Evolutionary conservation across 1,139 yeast species (phyloP).

Genomic region (Eremothecium coryli): DNA sequence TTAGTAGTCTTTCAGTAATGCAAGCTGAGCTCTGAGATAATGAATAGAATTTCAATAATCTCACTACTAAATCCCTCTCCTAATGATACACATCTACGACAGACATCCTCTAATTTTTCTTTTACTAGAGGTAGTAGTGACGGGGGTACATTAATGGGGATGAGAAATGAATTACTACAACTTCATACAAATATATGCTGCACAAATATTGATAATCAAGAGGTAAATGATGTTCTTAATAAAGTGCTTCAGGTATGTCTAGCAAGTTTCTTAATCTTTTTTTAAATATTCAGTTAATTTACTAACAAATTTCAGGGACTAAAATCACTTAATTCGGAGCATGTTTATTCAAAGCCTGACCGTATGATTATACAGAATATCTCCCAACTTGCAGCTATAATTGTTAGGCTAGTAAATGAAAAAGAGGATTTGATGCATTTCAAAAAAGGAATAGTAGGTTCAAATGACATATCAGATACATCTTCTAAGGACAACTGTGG

Average conservation of each 20-base stretch:
- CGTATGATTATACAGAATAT: slow-evolving; percentile 3
- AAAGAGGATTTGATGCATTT: slow-evolving; percentile 1
- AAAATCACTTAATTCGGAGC: slow-evolving; percentile 1
- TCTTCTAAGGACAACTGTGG: slow-evolving; percentile 2
- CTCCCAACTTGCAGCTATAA: slow-evolving; percentile 1
- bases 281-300: background rate
- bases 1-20: background rate
- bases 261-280: background rate
- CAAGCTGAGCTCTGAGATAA: background rate
- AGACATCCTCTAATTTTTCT: background rate
- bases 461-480: background rate
- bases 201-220: slow-evolving; percentile 5
- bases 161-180: slow-evolving; percentile 5
- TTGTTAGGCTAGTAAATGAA: slow-evolving; percentile 1
- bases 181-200: slow-evolving; percentile 3
- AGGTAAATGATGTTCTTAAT: background rate
- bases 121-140: background rate
- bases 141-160: background rate
- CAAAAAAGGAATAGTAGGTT: background rate
- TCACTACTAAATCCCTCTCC: slow-evolving; percentile 5
- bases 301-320: slow-evolving; percentile 2
- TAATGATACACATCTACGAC: background rate
- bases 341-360: slow-evolving; percentile 1
- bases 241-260: slow-evolving; percentile 3
- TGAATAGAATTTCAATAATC: slow-evolving; percentile 5